Base-by-base conservation (phyloP, 2,329 filamentous ascomycete species). In the Fusarium sp. region DNA sequence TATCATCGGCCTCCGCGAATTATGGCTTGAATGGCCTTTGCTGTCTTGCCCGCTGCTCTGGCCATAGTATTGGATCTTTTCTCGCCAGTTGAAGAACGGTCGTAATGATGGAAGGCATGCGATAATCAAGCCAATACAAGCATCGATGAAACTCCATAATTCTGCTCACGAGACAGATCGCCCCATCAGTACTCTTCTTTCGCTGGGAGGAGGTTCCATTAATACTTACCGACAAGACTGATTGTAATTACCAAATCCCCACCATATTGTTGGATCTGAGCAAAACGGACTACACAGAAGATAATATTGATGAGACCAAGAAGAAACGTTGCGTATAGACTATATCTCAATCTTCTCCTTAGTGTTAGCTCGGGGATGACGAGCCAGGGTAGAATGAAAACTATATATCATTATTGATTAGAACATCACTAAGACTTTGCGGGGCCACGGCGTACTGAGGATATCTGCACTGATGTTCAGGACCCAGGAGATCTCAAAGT, bases 311-410 rank as follows among this genome's bases (percentile, higher is more conserved):
- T 41, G 8, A 68, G 12, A 2, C 72, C 70, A 4, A 74, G 62
- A 0, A 73, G 51, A 41, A 74, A 71, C 0, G 67, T 74, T 17
- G 41, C 62, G 26, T 74, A 74, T 1, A 74, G 14, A 9, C 67
- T 67, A 7, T 65, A 58, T 22, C 57, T 48, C 2, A 74, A 24
- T 14, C 41, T 32, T 18, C 39, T 44, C 13, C 39, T 51, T 6
- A 74, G n/a, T 9, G 62, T 65, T 1, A 74, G 48, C 17, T 59
- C 67, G 1, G 59, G 56, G 5, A 74, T 30, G 3, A 74, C 65
- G 17, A 74, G 51, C 70, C 72, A 74, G 6, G 72, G 72, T 3
- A 74, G 34, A 20, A 57, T 26, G 17, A 71, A 74, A 4, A 73
- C 72, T 74, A 20, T 3, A 10, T 2, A 20, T 1, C 5, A 17